A percentile compares a stretch with the other conserved stretches of the same genome.
phyloP scores from a whole-genome alignment of 1,284 basidiomycete species.

The Heterobasidion annosum region DNA sequence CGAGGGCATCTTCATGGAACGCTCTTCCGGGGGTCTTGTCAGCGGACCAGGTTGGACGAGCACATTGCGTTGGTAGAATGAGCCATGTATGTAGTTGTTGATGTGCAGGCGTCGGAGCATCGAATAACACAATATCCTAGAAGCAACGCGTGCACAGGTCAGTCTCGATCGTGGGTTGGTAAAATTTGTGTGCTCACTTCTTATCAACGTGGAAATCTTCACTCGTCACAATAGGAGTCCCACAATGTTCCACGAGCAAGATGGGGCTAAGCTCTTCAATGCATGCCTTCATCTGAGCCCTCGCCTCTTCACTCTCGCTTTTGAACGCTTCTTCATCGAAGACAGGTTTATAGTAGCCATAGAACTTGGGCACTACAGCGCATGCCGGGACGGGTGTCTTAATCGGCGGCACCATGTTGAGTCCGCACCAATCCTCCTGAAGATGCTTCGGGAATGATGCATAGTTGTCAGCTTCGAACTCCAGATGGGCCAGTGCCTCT shows the following conservation, averaged over 20 bases:
- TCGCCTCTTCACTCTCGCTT: neutral
- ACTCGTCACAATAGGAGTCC: slow-evolving; percentile 21
- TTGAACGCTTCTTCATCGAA: slow-evolving; percentile 4
- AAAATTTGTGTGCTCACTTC: slow-evolving; percentile 15
- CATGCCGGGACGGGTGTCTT: slow-evolving; percentile 34
- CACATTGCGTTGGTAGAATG: slow-evolving; percentile 35
- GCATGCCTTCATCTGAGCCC: slow-evolving; percentile 3
- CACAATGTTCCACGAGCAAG: slow-evolving; percentile 43
- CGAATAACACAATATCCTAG: slow-evolving; percentile 32
- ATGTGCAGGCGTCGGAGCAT: slow-evolving; percentile 32
- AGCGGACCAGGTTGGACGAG: slow-evolving; percentile 37
- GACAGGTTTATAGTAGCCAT: slow-evolving; percentile 38
- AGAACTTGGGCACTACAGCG: slow-evolving; percentile 44
- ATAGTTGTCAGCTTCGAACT: slow-evolving; percentile 34
- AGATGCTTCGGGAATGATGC: slow-evolving; percentile 32
- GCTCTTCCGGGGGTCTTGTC: slow-evolving; percentile 17
- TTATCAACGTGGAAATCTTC: slow-evolving; percentile 23
- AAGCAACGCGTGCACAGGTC: neutral
- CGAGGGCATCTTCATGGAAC: slow-evolving; percentile 20
- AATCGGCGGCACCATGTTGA: slow-evolving; percentile 30
- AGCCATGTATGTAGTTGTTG: slow-evolving; percentile 30
- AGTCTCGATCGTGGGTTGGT: neutral
- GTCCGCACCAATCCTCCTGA: slow-evolving; percentile 39
- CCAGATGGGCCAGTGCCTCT: slow-evolving; percentile 18
- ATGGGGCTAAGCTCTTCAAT: slow-evolving; percentile 29